Percentiles rank a stretch among this genome's conserved stretches.
These are phyloP conservation scores for Vaccinium corymbosum DNA, from an alignment of 148 eudicot genomes.

Conservation along the genomic window DNA sequence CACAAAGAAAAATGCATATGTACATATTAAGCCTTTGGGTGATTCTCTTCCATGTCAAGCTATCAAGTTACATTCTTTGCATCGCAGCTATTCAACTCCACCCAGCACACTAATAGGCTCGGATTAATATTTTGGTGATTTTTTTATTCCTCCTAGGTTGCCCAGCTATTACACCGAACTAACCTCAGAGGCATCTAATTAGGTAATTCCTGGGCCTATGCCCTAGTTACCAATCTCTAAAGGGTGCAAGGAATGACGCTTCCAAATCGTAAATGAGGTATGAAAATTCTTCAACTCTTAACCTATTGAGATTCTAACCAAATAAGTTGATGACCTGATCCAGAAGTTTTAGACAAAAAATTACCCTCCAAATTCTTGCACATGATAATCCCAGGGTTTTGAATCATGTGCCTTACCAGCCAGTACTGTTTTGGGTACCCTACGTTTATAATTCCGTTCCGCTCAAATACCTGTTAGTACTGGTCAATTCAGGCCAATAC, in stretches of 20 bases:
- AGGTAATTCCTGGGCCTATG: neutral
- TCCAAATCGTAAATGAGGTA: neutral
- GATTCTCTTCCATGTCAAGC: neutral
- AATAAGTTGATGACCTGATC: neutral
- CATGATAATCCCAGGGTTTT: neutral
- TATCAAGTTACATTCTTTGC: neutral
- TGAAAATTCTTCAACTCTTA: neutral
- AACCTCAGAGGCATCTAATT: neutral
- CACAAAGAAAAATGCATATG: neutral
- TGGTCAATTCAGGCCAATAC: no score
- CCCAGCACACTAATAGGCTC: neutral
- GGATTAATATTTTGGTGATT: neutral
- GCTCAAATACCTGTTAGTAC: no score
- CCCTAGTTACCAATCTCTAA: neutral
- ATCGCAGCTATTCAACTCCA: neutral
- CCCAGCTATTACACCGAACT: neutral
- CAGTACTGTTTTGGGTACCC: no score
- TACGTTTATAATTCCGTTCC: no score
- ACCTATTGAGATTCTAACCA: neutral
- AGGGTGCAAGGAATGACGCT: neutral
- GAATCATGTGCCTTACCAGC: no score
- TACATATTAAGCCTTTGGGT: neutral
- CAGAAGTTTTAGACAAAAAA: neutral
- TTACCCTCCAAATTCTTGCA: neutral
- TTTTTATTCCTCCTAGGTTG: neutral